phyloP scores from a whole-genome alignment of 768 basidiomycete species.

The Phylloporus sp. region DNA sequence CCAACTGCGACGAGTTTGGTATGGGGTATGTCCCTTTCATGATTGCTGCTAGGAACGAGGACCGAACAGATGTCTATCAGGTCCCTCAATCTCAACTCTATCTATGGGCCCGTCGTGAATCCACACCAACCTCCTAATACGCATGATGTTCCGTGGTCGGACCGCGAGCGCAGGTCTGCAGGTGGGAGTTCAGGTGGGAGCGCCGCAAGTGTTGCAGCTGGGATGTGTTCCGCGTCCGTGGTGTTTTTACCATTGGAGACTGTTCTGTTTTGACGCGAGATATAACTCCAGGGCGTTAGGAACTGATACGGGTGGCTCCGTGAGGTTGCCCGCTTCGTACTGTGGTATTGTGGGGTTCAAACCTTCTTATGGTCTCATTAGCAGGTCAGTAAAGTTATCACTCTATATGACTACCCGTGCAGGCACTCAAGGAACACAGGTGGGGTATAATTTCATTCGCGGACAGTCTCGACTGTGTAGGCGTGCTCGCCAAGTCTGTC shows the following conservation, averaged over 20 bases:
- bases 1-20: slow-evolving; percentile 97
- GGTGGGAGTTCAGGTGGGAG: slow-evolving; percentile 96
- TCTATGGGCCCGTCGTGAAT: slow-evolving; percentile 78
- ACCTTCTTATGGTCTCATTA: slow-evolving; percentile 90
- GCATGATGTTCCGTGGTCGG: slow-evolving; percentile 18
- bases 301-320: slow-evolving; percentile 95
- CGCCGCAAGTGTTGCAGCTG: slow-evolving; percentile 87
- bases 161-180: slow-evolving; percentile 54
- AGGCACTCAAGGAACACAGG: slow-evolving; percentile 37
- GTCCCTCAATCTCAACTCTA: slow-evolving; percentile 72
- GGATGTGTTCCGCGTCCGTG: slow-evolving; percentile 79
- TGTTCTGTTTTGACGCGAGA: not conserved
- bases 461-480: slow-evolving; percentile 93
- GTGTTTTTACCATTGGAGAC: not conserved
- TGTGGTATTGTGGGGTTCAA: slow-evolving; percentile 91
- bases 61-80: slow-evolving; percentile 31
- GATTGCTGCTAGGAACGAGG: not conserved
- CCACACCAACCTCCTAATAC: slow-evolving; percentile 43
- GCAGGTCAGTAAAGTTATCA: slow-evolving; percentile 50
- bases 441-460: slow-evolving; percentile 93
- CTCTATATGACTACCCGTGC: not conserved
- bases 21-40: slow-evolving; percentile 70
- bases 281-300: slow-evolving; percentile 58
- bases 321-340: slow-evolving; percentile 89
- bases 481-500: slow-evolving; percentile 63